phyloP scores from a whole-genome alignment of 1,284 basidiomycete genomes.

The Ganoderma sp. region DNA sequence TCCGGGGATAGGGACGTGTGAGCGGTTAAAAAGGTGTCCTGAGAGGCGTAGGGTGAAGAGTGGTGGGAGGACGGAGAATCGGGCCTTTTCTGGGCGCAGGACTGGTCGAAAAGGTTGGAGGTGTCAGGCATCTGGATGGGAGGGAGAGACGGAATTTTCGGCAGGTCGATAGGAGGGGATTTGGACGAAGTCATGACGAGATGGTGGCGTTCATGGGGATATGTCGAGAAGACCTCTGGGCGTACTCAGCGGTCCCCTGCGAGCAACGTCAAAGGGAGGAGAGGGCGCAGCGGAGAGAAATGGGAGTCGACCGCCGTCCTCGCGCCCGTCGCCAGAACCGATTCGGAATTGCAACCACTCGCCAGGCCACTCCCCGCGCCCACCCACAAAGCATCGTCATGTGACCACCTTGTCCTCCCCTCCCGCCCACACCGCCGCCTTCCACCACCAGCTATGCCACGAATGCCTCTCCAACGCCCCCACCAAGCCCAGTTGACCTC shows the following conservation, averaged over 20 bases:
- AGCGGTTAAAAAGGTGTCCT: slow-evolving; percentile 45
- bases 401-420: slow-evolving; percentile 16
- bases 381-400: slow-evolving; percentile 20
- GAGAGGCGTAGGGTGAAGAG: slow-evolving; percentile 41
- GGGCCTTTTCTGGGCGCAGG: slow-evolving; percentile 31
- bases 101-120: slow-evolving; percentile 31
- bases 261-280: slow-evolving; percentile 6
- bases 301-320: slow-evolving; percentile 1
- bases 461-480: background rate
- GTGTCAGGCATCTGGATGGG: slow-evolving; percentile 51
- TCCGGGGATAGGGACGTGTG: slow-evolving; percentile 36
- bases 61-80: slow-evolving; percentile 33
- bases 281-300: slow-evolving; percentile 2
- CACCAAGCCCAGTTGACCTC: background rate
- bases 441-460: background rate
- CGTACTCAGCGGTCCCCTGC: slow-evolving; percentile 20
- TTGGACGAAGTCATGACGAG: slow-evolving; percentile 38
- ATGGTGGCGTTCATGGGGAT: slow-evolving; percentile 41
- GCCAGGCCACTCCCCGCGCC: slow-evolving; percentile 21
- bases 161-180: slow-evolving; percentile 43
- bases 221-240: slow-evolving; percentile 19
- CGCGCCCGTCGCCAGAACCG: slow-evolving; percentile 22
- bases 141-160: slow-evolving; percentile 52
- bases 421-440: background rate
- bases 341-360: slow-evolving; percentile 23